phyloP scores from a whole-genome alignment of 2,329 filamentous ascomycete species.

The Diaporthe velutina region DNA sequence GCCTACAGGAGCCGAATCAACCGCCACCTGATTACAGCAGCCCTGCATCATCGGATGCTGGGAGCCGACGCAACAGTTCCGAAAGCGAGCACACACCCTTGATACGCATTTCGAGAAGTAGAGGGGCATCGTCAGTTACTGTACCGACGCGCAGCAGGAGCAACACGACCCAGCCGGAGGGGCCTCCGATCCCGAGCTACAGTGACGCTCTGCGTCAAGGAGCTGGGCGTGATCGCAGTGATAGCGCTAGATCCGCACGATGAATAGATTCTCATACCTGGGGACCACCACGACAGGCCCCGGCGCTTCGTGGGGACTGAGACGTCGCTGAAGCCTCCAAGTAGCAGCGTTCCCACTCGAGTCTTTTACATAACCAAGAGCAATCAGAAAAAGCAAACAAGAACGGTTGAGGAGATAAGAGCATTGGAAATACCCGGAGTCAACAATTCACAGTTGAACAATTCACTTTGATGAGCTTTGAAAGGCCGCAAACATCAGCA shows the following conservation, averaged over 20 bases:
- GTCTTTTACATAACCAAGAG: conserved; percentile 6
- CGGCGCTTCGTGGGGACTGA: neutral
- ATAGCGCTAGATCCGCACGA: conserved; percentile 50
- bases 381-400: conserved; percentile 15
- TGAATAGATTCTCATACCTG: neutral
- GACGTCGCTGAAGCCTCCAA: neutral
- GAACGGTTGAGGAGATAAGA: conserved; percentile 10
- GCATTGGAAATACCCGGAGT: conserved; percentile 35
- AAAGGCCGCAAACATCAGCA: conserved; percentile 21
- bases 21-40: conserved; percentile 81
- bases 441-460: conserved; percentile 23
- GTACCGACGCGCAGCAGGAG: conserved; percentile 45
- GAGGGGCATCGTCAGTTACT: conserved; percentile 63
- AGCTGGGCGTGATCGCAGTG: conserved; percentile 60
- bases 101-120: conserved; percentile 63
- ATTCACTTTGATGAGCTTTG: conserved; percentile 30
- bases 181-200: conserved; percentile 85
- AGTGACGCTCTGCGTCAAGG: conserved; percentile 77
- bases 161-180: conserved; percentile 46
- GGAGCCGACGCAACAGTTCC: conserved; percentile 68
- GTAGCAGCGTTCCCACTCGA: conserved; percentile 2
- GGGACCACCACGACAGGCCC: neutral
- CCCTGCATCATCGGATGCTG: conserved; percentile 70
- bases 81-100: conserved; percentile 69
- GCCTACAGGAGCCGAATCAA: conserved; percentile 68